Evolutionary conservation across 352 stramenopile genomes (phyloP).

Genomic region (Globisporangium takayamanum): DNA sequence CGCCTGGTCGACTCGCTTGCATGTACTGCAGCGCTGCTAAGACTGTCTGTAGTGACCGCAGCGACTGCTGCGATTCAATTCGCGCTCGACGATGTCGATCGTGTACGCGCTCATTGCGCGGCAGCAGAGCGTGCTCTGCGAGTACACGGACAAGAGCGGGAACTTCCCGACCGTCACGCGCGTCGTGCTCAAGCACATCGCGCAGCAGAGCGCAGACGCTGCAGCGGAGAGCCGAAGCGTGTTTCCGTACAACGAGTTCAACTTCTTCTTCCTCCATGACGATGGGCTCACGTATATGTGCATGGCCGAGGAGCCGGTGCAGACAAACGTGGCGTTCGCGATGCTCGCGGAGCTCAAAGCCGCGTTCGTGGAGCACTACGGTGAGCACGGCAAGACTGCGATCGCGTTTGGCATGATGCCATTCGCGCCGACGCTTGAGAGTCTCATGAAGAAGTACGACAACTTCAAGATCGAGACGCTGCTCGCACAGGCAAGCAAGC

Average conservation of each 20-base stretch:
- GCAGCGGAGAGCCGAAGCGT: constrained; percentile 37
- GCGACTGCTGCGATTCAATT: not conserved
- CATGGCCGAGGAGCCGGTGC: constrained; percentile 74
- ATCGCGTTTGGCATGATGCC: constrained; percentile 62
- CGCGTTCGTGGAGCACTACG: constrained; percentile 59
- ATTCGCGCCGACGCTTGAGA: constrained; percentile 53
- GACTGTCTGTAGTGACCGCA: not conserved
- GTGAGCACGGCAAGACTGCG: constrained; percentile 55
- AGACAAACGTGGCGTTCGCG: constrained; percentile 64
- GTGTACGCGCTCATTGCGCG: constrained; percentile 70
- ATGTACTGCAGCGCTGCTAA: not conserved
- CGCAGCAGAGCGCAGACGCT: constrained; percentile 35
- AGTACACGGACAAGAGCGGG: constrained; percentile 65
- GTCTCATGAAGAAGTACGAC: constrained; percentile 82
- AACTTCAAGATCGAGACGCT: constrained; percentile 78
- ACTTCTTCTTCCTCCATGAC: constrained; percentile 77
- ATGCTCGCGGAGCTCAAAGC: constrained; percentile 66
- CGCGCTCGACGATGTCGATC: constrained; percentile 47
- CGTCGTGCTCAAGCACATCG: constrained; percentile 64
- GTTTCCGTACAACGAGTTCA: constrained; percentile 72
- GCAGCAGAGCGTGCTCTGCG: constrained; percentile 69
- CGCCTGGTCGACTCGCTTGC: not conserved
- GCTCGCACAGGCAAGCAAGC: constrained; percentile 37
- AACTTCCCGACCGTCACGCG: constrained; percentile 77
- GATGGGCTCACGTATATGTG: constrained; percentile 78